Evolutionary conservation across 2,329 filamentous ascomycete genomes (phyloP).

Genomic region (Ophioceras dolichostomum): DNA sequence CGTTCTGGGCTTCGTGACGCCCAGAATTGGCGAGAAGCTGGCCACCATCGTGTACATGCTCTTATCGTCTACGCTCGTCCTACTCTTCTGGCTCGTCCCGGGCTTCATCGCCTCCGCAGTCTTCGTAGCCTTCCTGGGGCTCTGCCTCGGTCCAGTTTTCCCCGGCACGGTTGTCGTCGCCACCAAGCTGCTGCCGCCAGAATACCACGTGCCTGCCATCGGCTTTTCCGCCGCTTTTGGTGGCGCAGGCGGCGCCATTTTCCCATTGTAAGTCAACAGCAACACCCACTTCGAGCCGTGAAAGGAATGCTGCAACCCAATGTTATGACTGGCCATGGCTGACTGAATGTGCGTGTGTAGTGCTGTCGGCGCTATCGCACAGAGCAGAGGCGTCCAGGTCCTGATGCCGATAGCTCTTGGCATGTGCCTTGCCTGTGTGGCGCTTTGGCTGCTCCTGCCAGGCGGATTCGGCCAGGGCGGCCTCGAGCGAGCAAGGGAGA

Average conservation of each 20-base stretch:
- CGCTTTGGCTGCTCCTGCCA: slow-evolving; percentile 32
- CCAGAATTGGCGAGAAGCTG: slow-evolving; percentile 57
- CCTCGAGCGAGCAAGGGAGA: no score
- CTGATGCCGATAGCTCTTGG: slow-evolving; percentile 44
- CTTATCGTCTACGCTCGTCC: slow-evolving; percentile 48
- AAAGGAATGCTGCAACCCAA: no score
- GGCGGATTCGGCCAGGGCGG: no score
- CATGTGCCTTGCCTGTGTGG: slow-evolving; percentile 29
- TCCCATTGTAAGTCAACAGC: no score
- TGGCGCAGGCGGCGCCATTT: slow-evolving; percentile 54
- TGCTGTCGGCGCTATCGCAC: slow-evolving; percentile 56
- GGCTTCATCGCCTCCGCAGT: slow-evolving; percentile 62
- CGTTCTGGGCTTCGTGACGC: slow-evolving; percentile 64
- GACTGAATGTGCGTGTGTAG: no score
- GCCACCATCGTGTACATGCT: slow-evolving; percentile 52
- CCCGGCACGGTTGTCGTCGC: slow-evolving; percentile 61
- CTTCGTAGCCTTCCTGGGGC: slow-evolving; percentile 60
- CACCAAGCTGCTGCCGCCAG: slow-evolving; percentile 60
- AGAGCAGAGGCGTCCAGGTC: slow-evolving; percentile 40
- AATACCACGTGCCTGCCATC: slow-evolving; percentile 68
- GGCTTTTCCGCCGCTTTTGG: slow-evolving; percentile 73
- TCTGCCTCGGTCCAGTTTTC: slow-evolving; percentile 72
- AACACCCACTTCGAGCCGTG: no score
- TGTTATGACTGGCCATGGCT: no score
- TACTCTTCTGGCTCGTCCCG: slow-evolving; percentile 74